These are phyloP conservation scores for Sinapis alba DNA, from an alignment of 441 rosid genomes.

Conservation along the genomic window DNA sequence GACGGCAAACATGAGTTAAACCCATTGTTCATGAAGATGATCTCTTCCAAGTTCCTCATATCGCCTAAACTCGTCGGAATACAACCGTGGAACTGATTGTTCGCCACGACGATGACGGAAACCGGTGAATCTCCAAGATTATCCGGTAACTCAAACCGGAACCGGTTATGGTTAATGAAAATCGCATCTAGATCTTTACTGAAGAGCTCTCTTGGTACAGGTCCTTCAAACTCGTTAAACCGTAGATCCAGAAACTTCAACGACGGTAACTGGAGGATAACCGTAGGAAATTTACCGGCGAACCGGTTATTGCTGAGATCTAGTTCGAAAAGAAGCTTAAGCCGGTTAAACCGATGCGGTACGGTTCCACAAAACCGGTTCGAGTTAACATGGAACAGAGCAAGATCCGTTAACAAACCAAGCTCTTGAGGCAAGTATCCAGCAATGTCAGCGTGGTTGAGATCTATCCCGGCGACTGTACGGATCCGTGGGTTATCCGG, in stretches of 20 bases:
- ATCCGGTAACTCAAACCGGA: conserved; percentile 55
- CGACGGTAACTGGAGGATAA: conserved; percentile 52
- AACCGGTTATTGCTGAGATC: conserved; percentile 70
- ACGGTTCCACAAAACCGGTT: conserved; percentile 51
- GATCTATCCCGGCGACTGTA: conserved; percentile 68
- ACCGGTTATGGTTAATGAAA: conserved; percentile 64
- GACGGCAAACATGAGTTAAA: conserved; percentile 55
- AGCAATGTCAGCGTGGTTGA: conserved; percentile 62
- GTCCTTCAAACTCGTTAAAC: conserved; percentile 71
- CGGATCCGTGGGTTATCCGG: conserved; percentile 44
- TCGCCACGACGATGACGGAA: conserved; percentile 58
- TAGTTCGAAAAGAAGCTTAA: conserved; percentile 48
- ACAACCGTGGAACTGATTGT: conserved; percentile 62
- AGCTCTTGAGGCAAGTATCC: conserved; percentile 57
- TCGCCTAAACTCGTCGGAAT: conserved; percentile 53
- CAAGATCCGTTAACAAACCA: conserved; percentile 48
- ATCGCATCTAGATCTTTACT: conserved; percentile 64
- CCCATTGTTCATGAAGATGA: conserved; percentile 50
- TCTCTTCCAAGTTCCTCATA: conserved; percentile 55
- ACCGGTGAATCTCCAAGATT: conserved; percentile 66
- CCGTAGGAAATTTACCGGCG: conserved; percentile 55
- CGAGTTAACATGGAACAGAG: conserved; percentile 50
- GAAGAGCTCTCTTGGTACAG: conserved; percentile 58
- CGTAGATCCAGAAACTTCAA: conserved; percentile 64
- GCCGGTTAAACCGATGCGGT: conserved; percentile 43